A percentile compares a stretch with the other conserved stretches of the same genome.
phyloP scores from a whole-genome alignment of 805 yeast genomes.

The Starmerella khaoyaiensis region DNA sequence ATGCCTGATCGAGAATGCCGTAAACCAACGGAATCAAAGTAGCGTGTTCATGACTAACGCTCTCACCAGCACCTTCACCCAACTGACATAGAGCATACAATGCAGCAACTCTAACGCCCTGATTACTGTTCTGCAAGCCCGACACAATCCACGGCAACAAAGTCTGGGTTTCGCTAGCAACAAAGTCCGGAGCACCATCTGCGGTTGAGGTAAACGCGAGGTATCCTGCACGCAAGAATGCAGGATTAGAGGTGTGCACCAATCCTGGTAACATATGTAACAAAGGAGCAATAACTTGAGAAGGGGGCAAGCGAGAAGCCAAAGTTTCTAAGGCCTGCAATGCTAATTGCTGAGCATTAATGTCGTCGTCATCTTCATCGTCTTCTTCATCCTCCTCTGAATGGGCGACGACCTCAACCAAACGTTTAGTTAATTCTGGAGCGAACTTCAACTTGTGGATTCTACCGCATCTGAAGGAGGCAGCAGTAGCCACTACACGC shows the following conservation, averaged over 20 bases:
- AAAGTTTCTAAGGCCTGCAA: slow-evolving; percentile 66
- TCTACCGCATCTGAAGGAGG: slow-evolving; percentile 69
- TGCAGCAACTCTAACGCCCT: slow-evolving; percentile 74
- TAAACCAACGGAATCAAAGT: slow-evolving; percentile 75
- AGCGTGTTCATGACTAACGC: slow-evolving; percentile 72
- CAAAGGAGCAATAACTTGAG: slow-evolving; percentile 75
- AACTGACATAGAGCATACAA: slow-evolving; percentile 65
- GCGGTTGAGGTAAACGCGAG: slow-evolving; percentile 71
- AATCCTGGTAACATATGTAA: slow-evolving; percentile 36
- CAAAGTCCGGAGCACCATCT: slow-evolving; percentile 89
- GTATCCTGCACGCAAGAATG: slow-evolving; percentile 78
- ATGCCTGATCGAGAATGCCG: slow-evolving; percentile 72
- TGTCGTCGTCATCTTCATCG: slow-evolving; percentile 90
- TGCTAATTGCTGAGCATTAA: slow-evolving; percentile 62
- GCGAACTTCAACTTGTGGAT: slow-evolving; percentile 72
- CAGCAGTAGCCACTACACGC: slow-evolving; percentile 68
- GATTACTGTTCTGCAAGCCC: slow-evolving; percentile 72
- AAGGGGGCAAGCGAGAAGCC: slow-evolving; percentile 77
- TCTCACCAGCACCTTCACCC: slow-evolving; percentile 73
- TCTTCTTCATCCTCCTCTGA: slow-evolving; percentile 73
- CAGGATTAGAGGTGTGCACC: slow-evolving; percentile 44
- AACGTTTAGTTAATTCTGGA: slow-evolving; percentile 59
- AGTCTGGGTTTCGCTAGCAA: slow-evolving; percentile 59
- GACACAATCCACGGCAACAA: slow-evolving; percentile 57
- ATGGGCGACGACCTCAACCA: slow-evolving; percentile 66